Base-by-base conservation (phyloP, 2,329 filamentous ascomycete species). In the Pseudohalonectria lignicola region DNA sequence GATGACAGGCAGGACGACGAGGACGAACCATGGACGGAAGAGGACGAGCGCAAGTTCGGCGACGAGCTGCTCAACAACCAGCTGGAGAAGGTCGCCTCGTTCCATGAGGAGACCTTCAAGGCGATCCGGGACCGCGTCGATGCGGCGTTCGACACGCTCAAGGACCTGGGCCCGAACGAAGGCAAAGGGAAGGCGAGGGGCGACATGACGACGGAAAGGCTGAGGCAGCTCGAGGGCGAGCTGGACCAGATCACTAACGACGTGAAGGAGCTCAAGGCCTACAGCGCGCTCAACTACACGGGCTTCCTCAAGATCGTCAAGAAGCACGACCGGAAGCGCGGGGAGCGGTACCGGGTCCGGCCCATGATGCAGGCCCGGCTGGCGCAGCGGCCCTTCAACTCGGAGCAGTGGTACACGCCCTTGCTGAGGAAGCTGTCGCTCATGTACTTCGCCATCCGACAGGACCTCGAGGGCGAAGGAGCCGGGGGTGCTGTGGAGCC, bases 271-370 rank as follows among this genome's bases (percentile, higher is more conserved):
- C 73, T 98, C 49, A 92, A 94, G 63, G 92, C 86, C 59, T 98
- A 92, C 64, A 92, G 86, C 60, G 84, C 82, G 46, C 81, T 95
- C 65, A 98, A 98, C 65, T 98, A 95, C 61, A 94, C 92, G 5
- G 92, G 87, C 34, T 94, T 96, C 62, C 74, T 95, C 55, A 98
- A 98, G 70, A 94, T 94, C 34, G 87, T 87, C 40, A 98, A 98
- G 77, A 98, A 98, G 66, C 92, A 98, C 62, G 92, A 98, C 62
- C 84, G 92, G 48, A 93, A 90, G 64, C 76, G 90, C 47, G 88
- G 88, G 40, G 73, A 79, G 47, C 74, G 79, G 38, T 96, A 96
- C 67, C 86, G 82, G 57, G 83, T 96, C 48, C 79, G 86, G 18
- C 88, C 92, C 20, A 79, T 96, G 66, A 79, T 96, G 62, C 85